Base-by-base conservation (phyloP, 805 yeast genomes). In the Yamadazyma endophytica region DNA sequence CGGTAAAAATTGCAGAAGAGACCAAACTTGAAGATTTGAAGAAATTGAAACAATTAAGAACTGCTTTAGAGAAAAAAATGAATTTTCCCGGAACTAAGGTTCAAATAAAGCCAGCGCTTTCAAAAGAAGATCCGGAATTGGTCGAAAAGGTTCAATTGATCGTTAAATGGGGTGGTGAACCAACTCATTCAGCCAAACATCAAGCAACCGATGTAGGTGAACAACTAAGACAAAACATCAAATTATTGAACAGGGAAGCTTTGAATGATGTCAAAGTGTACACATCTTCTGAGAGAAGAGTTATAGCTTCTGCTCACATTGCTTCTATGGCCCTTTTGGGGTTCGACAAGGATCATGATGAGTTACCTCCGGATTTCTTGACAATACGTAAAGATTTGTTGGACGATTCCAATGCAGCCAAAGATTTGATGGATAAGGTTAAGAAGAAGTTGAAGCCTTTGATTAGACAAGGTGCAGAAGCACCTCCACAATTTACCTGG, bases 81-180 rank as follows among this genome's bases (percentile, higher is more conserved):
- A 67, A 75, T 30, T 80, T 92, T 46, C 97, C 97, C 1, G 99
- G 99, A 7, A 92, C 99, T 0, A 92, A 92, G 53, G 82, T 92
- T 39, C 99, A 92, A 61, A 63, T 92, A 47, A 92, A 92, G 55
- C 99, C 99, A 0, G 79, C 90, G 3, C 52, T 89, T 34, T 72
- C 73, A 46, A 61, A 67, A 9, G 79, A 75, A 23, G 70, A 67
- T 36, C 61, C 66, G 3, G 79, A 74, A 21, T 78, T 80, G 20
- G 92, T 92, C 13, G 97, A 90, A 43, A 92, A 92, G 54, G 97
- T 90, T 15, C 98, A 92, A 58, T 79, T 92, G 41, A 94, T 92
- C 40, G 68, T 92, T 47, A 92, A 92, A 56, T 92, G 98, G 98
- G 98, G 98, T 47, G 99, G 99, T 42, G 99, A 92, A 58, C 97